Base-by-base conservation (phyloP, 2,329 filamentous ascomycete genomes). In the Triangularia setosa region DNA sequence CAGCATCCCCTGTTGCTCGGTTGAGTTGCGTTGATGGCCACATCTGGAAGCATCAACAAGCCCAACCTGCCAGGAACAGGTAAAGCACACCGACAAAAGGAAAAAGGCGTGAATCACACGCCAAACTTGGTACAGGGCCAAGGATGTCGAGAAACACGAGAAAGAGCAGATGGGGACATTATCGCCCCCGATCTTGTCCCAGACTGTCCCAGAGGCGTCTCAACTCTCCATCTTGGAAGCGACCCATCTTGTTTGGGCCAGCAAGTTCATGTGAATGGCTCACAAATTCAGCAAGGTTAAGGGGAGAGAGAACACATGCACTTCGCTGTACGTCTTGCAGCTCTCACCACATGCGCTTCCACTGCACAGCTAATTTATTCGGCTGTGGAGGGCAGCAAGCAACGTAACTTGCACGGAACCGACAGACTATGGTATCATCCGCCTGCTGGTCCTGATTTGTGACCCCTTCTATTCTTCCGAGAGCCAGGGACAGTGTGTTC, bases 21-120 rank as follows among this genome's bases (percentile, higher is more conserved):
- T 44, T 35, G 27, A 23, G 55, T 58, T 60, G 35, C 53, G 59
- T 56, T 54, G 35, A 58, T 35, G 40, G 33, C 60, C 56, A 53
- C 56, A 61, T 67, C 57, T 64, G 59, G 63, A 58, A 55, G 64
- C 59, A 54, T 60, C 65, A 61, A 60, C 48, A 60, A 59, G 60
- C 18, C 60, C 61, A 27, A 35, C n/a, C 40, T 55, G 24, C 54
- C 27, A 48, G 53, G 28, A 58, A 35, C 44, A 63, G 24, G 33
- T 57, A 54, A 55, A 56, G 52, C 61, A 64, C 63, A 67, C 58
- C 63, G 61, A 63, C 63, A 64, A 62, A 60, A 61, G 33, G 28
- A 61, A 61, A 57, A 24, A 61, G 16, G 44, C 44, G 35, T 57
- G 24, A 61, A 58, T 28, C 54, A 53, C 33, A 28, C 27, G 21